Percentiles rank a stretch among this genome's conserved stretches.
phyloP scores from a whole-genome alignment of 345 rosid genomes.

The Gossypium arboreum region DNA sequence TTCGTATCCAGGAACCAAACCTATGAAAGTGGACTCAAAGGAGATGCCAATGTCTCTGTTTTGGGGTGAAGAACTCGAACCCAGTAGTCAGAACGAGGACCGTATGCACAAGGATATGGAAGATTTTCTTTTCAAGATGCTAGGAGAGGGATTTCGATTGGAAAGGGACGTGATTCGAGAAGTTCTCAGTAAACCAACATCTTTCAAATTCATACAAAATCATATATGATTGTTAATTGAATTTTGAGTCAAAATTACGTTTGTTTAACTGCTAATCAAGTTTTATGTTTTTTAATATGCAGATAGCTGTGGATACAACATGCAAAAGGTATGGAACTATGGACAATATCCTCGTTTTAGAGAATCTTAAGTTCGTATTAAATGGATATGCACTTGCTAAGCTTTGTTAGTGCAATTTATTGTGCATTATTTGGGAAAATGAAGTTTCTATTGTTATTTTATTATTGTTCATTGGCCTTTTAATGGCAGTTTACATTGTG shows the following conservation, averaged over 20 bases:
- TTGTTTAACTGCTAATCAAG: too few relatives aligned
- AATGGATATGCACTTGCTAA: not conserved
- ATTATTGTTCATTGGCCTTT: not conserved
- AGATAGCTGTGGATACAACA: conserved; percentile 51
- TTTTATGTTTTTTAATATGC: conserved; percentile 24
- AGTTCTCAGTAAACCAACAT: conserved; percentile 39
- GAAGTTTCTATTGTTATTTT: not conserved
- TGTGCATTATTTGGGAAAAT: not conserved
- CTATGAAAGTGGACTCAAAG: conserved; percentile 42
- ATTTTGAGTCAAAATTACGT: too few relatives aligned
- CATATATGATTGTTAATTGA: too few relatives aligned
- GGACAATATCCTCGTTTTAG: conserved; percentile 7
- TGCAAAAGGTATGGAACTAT: conserved; percentile 55
- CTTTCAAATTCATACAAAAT: not conserved
- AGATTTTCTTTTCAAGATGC: conserved; percentile 45
- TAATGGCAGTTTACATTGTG: not conserved
- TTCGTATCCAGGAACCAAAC: conserved; percentile 30
- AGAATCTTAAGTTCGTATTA: not conserved
- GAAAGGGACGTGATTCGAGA: conserved; percentile 30
- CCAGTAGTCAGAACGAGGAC: conserved; percentile 17
- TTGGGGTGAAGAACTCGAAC: conserved; percentile 25
- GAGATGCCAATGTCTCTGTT: conserved; percentile 30
- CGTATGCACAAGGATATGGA: conserved; percentile 38
- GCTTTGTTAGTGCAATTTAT: not conserved
- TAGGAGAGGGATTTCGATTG: conserved; percentile 46